Base-by-base conservation (phyloP, 2,329 filamentous ascomycete genomes). In the Didymella arachidicola region DNA sequence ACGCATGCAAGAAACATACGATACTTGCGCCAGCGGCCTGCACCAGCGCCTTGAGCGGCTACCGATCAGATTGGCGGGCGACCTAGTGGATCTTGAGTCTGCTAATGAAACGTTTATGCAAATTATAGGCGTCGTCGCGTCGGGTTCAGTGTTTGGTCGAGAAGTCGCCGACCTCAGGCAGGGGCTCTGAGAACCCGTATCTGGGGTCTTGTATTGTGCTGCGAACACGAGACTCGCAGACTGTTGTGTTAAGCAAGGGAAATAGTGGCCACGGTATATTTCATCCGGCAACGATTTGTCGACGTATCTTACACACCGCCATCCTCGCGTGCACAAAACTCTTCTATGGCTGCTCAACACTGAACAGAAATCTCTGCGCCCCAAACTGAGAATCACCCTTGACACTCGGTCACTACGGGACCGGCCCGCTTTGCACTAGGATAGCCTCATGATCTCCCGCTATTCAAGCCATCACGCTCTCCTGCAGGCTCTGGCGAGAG, bases 21-120 rank as follows among this genome's bases (percentile, higher is more conserved):
- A 54, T 41, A 50, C 39, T 29, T 54, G 56, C 56, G 38, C 53
- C 38, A 39, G 49, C 38, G 19, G 25, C 29, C 43, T 44, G 30
- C 25, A 26, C 19, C 38, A 53, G 43, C 58, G 26, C 49, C 48
- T 46, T n/a, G 26, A 36, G 39, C 36, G 34, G 45, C 44, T 45
- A 53, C 43, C 38, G 32, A 57, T 60, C 5, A 25, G 38, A 38
- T 26, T 36, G 19, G 53, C 16, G 51, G 18, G 39, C 30, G 44
- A 29, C 39, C 19, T 43, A 27, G 57, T 46, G 39, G 39, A 50
- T 8, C n/a, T 26, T 19, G 19, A 22, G 16, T n/a, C 32, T 43
- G 12, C 29, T 61, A 53, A 42, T 42, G 44, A 55, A 61, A 52
- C 50, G 50, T 55, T 26, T 44, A 45, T 51, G 27, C 27, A 46